Conservation (phyloP, 2,329 filamentous ascomycete genomes). For the Nemania sp. region DNA sequence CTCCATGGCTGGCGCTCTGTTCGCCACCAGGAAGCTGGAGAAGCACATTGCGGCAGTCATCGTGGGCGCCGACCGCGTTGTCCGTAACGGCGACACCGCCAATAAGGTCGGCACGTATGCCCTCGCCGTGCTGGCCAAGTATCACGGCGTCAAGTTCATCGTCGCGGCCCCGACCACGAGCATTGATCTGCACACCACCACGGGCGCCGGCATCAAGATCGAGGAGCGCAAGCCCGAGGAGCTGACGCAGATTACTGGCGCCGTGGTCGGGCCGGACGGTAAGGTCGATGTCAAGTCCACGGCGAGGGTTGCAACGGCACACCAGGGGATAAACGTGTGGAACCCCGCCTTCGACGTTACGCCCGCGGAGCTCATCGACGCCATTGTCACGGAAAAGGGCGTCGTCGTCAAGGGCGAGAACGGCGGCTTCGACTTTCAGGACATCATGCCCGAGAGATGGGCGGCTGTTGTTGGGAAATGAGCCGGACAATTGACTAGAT, state of each 20-base stretch:
- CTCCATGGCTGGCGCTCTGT: slow-evolving; percentile 93
- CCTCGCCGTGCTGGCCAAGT: slow-evolving; percentile 86
- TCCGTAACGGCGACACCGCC: slow-evolving; percentile 95
- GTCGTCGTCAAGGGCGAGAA: slow-evolving; percentile 81
- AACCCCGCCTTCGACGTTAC: slow-evolving; percentile 98
- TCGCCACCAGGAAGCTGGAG: slow-evolving; percentile 70
- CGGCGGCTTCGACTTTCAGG: slow-evolving; percentile 75
- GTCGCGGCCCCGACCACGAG: slow-evolving; percentile 95
- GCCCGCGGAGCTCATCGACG: slow-evolving; percentile 88
- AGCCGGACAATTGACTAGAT: background rate
- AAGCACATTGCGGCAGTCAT: slow-evolving; percentile 86
- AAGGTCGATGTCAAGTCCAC: slow-evolving; percentile 71
- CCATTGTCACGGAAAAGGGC: slow-evolving; percentile 91
- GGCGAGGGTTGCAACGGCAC: slow-evolving; percentile 82
- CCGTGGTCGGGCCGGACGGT: slow-evolving; percentile 73
- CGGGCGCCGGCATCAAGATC: slow-evolving; percentile 85
- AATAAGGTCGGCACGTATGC: slow-evolving; percentile 99
- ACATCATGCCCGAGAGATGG: slow-evolving; percentile 69
- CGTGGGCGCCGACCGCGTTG: slow-evolving; percentile 94
- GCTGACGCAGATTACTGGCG: slow-evolving; percentile 86
- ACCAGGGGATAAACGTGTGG: slow-evolving; percentile 86
- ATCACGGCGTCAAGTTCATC: slow-evolving; percentile 93
- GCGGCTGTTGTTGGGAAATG: slow-evolving; percentile 50
- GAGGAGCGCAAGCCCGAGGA: slow-evolving; percentile 87
- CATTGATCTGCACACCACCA: slow-evolving; percentile 85